Evolutionary conservation across 192 early-diverging fungal genomes (phyloP).

Genomic region (Backusella psychrophila): DNA sequence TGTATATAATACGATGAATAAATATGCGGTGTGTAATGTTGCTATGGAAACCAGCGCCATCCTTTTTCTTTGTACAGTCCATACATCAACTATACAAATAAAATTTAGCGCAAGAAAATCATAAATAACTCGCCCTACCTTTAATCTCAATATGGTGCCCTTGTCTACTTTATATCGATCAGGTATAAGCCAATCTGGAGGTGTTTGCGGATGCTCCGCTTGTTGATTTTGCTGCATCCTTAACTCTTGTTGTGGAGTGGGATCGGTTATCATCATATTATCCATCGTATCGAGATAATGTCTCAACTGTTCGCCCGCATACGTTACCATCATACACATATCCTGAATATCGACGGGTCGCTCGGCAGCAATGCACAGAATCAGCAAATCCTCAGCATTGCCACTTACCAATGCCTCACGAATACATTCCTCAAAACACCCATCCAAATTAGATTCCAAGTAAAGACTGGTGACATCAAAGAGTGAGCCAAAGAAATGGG

Average conservation of each 20-base stretch:
- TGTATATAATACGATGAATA: background rate
- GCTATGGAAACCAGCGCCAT: constrained; percentile 30
- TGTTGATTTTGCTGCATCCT: background rate
- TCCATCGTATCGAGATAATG: constrained; percentile 26
- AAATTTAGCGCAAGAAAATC: too few species aligned
- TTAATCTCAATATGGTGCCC: constrained; percentile 27
- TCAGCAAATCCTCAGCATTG: constrained; percentile 28
- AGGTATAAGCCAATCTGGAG: constrained; percentile 38
- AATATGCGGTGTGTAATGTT: background rate
- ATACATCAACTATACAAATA: constrained; percentile 18
- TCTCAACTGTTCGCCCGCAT: constrained; percentile 34
- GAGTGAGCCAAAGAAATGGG: constrained; percentile 32
- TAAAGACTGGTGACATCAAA: constrained; percentile 34
- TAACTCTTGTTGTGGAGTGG: constrained; percentile 13
- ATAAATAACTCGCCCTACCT: constrained; percentile 5
- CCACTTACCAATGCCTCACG: constrained; percentile 36
- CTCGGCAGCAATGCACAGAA: constrained; percentile 25
- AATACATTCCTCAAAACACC: constrained; percentile 37
- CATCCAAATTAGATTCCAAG: constrained; percentile 35
- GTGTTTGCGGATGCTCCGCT: background rate
- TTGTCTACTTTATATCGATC: constrained; percentile 32
- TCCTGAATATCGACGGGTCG: constrained; percentile 25
- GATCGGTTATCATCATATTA: constrained; percentile 10
- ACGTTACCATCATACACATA: constrained; percentile 30
- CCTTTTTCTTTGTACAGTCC: constrained; percentile 24